Evolutionary conservation across 75 land plant genomes (phyloP).

Genomic region (Larix kaempferi): DNA sequence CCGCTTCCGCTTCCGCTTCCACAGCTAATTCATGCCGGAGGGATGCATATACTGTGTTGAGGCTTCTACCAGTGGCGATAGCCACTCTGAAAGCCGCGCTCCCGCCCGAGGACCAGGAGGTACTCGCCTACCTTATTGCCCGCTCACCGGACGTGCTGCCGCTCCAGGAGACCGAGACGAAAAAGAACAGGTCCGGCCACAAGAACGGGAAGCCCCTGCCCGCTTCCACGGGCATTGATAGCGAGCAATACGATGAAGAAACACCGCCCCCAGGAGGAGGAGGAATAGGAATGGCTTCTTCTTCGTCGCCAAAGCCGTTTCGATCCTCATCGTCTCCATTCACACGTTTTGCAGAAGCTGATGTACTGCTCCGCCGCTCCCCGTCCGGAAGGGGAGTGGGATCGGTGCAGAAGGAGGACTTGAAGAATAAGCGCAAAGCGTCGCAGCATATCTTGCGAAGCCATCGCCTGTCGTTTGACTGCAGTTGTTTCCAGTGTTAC

Average conservation of each 20-base stretch:
- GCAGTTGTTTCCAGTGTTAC: conserved; percentile 64
- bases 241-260: background rate
- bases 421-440: background rate
- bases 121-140: conserved; percentile 58
- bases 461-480: conserved; percentile 34
- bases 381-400: background rate
- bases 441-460: background rate
- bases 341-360: background rate
- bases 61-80: conserved; percentile 45
- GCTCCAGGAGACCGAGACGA: background rate
- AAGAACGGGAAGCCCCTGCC: background rate
- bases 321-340: background rate
- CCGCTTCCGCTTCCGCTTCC: background rate
- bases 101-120: conserved; percentile 43
- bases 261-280: background rate
- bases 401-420: no score
- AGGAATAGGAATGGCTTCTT: background rate
- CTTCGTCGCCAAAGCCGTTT: background rate
- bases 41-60: conserved; percentile 31
- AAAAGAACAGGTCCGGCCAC: background rate
- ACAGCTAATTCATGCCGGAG: conserved; percentile 1
- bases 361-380: background rate
- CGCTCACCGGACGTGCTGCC: conserved; percentile 19
- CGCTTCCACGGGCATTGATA: background rate
- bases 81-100: conserved; percentile 41